Percentiles rank a stretch among this genome's conserved stretches.
phyloP scores from a whole-genome alignment of 2,329 filamentous ascomycete genomes.

The Fusarium torreyae region DNA sequence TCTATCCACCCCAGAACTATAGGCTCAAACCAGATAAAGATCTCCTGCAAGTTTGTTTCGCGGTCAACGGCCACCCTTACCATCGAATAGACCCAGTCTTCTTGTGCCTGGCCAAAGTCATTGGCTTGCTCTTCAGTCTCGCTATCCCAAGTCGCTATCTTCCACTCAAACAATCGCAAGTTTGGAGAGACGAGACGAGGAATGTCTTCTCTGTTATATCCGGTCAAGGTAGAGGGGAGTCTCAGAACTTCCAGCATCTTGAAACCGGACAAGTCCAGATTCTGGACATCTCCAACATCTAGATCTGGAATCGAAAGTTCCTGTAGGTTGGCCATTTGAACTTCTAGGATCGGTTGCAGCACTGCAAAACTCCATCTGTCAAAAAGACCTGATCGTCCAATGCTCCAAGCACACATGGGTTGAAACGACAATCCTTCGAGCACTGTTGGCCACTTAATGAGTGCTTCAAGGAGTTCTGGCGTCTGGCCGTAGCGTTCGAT shows the following conservation, averaged over 20 bases:
- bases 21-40: accelerated
- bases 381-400: no score
- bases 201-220: neutral
- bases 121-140: neutral
- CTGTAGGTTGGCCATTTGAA: neutral
- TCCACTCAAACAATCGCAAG: neutral
- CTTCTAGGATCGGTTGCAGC: neutral
- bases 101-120: neutral
- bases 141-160: neutral
- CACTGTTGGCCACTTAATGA: neutral
- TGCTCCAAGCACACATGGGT: neutral
- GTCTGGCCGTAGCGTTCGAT: neutral
- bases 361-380: neutral
- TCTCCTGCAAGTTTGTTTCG: neutral
- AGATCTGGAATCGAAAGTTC: neutral
- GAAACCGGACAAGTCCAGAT: neutral
- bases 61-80: neutral
- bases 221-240: neutral
- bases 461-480: neutral
- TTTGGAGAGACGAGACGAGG: neutral
- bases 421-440: neutral
- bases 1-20: no score
- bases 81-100: neutral
- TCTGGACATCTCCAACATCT: neutral
- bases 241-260: neutral